Base-by-base conservation (phyloP, 1,284 basidiomycete species). In the Apiotrichum montevideense region DNA sequence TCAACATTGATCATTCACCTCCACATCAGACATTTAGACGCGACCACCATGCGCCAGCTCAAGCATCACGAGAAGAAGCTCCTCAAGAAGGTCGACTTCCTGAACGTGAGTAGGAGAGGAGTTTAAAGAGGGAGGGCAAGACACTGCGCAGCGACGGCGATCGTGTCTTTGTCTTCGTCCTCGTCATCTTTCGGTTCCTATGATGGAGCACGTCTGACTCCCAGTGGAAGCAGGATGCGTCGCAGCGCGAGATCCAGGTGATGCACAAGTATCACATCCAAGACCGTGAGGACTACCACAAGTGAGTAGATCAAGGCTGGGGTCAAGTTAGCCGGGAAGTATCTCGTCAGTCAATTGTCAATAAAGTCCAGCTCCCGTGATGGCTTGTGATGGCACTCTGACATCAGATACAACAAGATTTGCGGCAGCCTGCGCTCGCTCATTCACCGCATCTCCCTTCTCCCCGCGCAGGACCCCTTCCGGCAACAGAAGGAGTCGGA, bases 211-310 rank as follows among this genome's bases (percentile, higher is more conserved):
- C 32, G 29, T 39, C 37, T 39, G 37, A 56, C 44, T 53, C 6
- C 6, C 35, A 97, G 88, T 98, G 96, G 95, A 98, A 94, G 79
- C 87, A 92, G 77, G 94, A 98, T 85, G 85, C 88, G 8, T 88
- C 87, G 70, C 79, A 88, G 48, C 85, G 95, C 51, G 95, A 99
- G 80, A 85, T 92, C 76, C 92, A 89, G 75, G 88, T 98, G 56
- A 90, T 98, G 86, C 84, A 95, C 46, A 80, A 93, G 59, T 99
- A 98, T 75, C 95, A 98, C 78, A 84, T 97, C 62, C 92, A 95
- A 72, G 82, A 92, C 77, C 79, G 92, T 67, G 93, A 98, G 62
- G 94, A 98, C 78, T 98, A 98, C 76, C 88, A 92, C 82, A 93
- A 93, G 85, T 91, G 64, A 62, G 76, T 72, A 41, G 37, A 33